Evolutionary conservation across 192 early-diverging fungal species (phyloP).

Genomic region (Allomyces macrogynus): DNA sequence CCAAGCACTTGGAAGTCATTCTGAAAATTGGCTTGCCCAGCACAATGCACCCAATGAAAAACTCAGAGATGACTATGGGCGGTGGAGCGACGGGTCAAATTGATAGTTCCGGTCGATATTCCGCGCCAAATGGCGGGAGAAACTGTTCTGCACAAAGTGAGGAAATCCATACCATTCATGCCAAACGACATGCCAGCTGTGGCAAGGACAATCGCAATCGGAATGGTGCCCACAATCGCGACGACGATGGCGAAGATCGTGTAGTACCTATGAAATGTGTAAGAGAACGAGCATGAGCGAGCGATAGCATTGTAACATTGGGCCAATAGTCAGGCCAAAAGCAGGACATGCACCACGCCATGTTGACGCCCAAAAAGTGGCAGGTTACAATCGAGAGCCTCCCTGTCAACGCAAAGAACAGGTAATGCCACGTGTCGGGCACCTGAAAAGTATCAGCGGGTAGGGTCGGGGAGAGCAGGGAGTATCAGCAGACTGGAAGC

Average conservation of each 20-base stretch:
- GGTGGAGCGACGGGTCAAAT: background rate
- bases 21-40: conserved; percentile 66
- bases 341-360: conserved; percentile 59
- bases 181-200: conserved; percentile 31
- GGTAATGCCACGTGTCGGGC: conserved; percentile 31
- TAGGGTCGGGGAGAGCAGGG: no score
- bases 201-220: conserved; percentile 62
- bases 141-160: conserved; percentile 39
- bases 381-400: conserved; percentile 25
- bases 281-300: no score
- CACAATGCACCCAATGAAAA: conserved; percentile 57
- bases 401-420: conserved; percentile 19
- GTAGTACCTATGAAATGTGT: no score
- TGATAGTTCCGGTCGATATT: conserved; percentile 9
- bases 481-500: no score
- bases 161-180: conserved; percentile 24
- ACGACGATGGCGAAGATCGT: conserved; percentile 32
- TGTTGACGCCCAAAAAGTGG: conserved; percentile 25
- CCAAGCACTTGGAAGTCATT: conserved; percentile 59
- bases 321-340: no score
- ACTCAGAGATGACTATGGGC: conserved; percentile 47
- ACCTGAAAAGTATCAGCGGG: no score
- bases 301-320: no score
- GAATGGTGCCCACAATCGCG: conserved; percentile 44
- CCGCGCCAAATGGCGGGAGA: conserved; percentile 45